phyloP scores from a whole-genome alignment of 352 stramenopile species.

The Phytopythium mirpurense region DNA sequence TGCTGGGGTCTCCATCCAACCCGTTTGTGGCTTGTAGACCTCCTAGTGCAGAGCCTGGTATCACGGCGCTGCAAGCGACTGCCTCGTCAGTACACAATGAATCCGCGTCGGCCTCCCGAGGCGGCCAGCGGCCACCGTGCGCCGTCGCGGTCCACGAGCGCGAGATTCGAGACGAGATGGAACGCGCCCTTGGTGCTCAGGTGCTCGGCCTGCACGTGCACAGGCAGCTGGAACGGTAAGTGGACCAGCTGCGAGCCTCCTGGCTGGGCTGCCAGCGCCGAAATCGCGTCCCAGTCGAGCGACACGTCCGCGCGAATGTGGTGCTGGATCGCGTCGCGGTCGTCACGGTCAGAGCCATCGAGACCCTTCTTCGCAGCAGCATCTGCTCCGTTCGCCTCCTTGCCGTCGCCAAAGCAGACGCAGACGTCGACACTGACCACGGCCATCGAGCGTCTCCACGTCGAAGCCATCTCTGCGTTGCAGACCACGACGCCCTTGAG shows the following conservation, averaged over 20 bases:
- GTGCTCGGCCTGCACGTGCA: conserved; percentile 30
- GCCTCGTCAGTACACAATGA: conserved; percentile 40
- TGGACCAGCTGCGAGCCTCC: conserved; percentile 14
- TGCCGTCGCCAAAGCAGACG: conserved; percentile 18
- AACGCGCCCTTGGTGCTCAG: conserved; percentile 43
- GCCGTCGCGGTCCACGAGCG: conserved; percentile 22
- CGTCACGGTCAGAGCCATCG: background rate
- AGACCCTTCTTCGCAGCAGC: background rate
- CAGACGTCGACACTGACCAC: conserved; percentile 24
- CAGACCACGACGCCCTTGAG: conserved; percentile 33
- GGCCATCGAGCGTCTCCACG: conserved; percentile 6
- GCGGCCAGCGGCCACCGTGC: conserved; percentile 28
- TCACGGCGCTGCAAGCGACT: too few relatives aligned
- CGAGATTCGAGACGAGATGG: conserved; percentile 27
- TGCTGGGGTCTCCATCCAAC: too few relatives aligned
- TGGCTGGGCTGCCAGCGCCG: background rate
- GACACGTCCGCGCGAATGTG: conserved; percentile 17
- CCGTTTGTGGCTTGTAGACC: too few relatives aligned
- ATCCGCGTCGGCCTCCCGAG: conserved; percentile 34
- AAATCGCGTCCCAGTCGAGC: conserved; percentile 19
- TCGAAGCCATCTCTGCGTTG: conserved; percentile 10
- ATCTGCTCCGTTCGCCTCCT: background rate
- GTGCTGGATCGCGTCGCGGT: conserved; percentile 12
- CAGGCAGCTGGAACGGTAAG: conserved; percentile 31
- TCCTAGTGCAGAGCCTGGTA: too few relatives aligned